Base-by-base conservation (phyloP, 2,329 filamentous ascomycete genomes). In the Diplodia sapinea region DNA sequence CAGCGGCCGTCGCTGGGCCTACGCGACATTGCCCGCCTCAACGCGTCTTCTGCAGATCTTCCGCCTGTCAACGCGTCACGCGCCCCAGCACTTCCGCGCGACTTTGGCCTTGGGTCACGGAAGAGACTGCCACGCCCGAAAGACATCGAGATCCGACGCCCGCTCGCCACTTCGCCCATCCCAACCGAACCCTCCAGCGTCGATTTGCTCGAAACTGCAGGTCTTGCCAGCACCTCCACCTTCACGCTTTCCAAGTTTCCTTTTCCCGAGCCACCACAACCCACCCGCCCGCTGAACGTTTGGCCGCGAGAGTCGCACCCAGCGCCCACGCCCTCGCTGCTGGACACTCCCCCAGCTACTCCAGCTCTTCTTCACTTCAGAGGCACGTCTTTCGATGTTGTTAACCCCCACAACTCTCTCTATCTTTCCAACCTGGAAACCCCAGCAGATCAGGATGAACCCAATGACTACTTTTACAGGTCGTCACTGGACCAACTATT, bases 311-410 rank as follows among this genome's bases (percentile, higher is more conserved):
- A 65, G 31, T 33, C 54, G 33, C 38, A 59, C 13, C 59, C 31
- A 3, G 49, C 26, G 23, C 47, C 36, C 43, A 66, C 52, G 3
- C 31, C 55, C 7, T 50, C 57, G 69, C 74, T 65, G 72, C 74
- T 75, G 2, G 75, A 68, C 15, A 79, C 76, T 4, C 77, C 77
- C 26, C 78, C 78, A 4, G 73, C 75, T 36, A 79, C 78, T 4
- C 77, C 78, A 55, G 77, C 77, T 15, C 74, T 75, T 23, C 72
- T 79, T 20, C 77, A 79, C 67, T 79, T 79, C 67, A 76, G 78
- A 29, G 78, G 78, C 55, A 71, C 77, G 3, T 79, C 78, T 17
- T 80, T 80, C 63, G 77, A 80, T 66, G 66, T 80, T 13, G 74
- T 80, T 23, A 80, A 80, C 56, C 78, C 78, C 3, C 77, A 76